phyloP scores from a whole-genome alignment of 2,329 filamentous ascomycete species.

The Teratosphaeria destructans region DNA sequence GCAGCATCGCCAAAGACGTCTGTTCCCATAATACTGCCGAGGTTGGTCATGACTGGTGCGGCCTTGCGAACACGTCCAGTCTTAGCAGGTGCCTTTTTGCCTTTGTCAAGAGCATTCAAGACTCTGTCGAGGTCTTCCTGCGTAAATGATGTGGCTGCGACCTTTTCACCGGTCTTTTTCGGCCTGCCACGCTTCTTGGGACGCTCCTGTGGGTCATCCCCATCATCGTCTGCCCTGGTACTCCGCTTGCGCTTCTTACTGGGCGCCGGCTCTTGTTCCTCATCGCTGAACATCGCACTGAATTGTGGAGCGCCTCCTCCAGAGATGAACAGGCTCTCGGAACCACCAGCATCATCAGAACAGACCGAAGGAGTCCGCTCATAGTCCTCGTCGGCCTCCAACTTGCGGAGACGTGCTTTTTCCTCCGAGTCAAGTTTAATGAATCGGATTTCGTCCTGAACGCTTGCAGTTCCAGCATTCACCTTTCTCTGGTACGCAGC shows the following conservation, averaged over 20 bases:
- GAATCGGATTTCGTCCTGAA: constrained; percentile 15
- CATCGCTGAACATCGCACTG: not conserved
- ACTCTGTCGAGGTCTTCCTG: constrained; percentile 5
- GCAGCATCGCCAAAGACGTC: constrained; percentile 18
- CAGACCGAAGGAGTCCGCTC: constrained; percentile 3
- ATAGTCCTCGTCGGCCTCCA: constrained; percentile 9
- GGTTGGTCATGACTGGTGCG: constrained; percentile 7
- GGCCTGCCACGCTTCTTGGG: constrained; percentile 2
- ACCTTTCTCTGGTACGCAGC: constrained; percentile 6
- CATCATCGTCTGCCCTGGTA: not conserved
- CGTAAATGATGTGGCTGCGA: not conserved
- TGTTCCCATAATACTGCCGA: constrained; percentile 8
- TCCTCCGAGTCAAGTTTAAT: constrained; percentile 12
- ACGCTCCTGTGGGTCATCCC: not conserved
- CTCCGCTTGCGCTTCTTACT: not conserved
- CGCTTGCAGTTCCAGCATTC: constrained; percentile 3
- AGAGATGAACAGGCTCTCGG: constrained; percentile 5
- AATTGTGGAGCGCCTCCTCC: not conserved
- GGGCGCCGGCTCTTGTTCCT: not conserved
- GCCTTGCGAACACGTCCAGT: constrained; percentile 1
- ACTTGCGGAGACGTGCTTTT: constrained; percentile 8
- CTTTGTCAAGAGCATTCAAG: constrained; percentile 2
- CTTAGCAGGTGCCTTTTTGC: not conserved
- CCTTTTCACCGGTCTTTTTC: not conserved
- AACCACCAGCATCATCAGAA: constrained; percentile 4